Base-by-base conservation (phyloP, 371 early-diverging fungal genomes). In the Zopfochytrium polystomum region DNA sequence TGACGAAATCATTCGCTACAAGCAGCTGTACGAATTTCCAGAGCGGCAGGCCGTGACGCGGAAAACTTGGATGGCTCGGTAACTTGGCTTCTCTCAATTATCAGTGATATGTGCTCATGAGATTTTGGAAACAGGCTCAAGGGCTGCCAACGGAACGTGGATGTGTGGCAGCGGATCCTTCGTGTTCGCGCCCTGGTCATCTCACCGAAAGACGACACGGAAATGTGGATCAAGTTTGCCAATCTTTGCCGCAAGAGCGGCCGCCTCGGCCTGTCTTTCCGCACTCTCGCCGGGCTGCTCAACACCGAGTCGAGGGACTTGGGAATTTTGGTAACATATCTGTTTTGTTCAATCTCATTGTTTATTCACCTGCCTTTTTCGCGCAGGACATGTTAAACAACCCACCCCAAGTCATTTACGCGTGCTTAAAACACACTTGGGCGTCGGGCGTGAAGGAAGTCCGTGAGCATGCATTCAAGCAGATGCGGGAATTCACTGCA, bases 381-480 rank as follows among this genome's bases (percentile, higher is more conserved):
- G 3, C 50, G 7, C 43, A 68, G 68, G 73, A 75, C 26, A 70
- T 68, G 43, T 58, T 63, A 4, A 66, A 67, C 27, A 74, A 75
- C 52, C 66, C 90, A 6, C 90, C 93, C 1, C 87, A 83, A 63
- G 89, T 96, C 29, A 88, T 93, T 0, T 96, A 96, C 77, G 92
- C 93, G 29, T 92, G 90, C 51, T 80, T 96, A 59, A 96, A 98
- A 78, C 92, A 91, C 67, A 84, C 91, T 77, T 97, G 96, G 97
- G 89, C 89, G 1, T 84, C 87, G 2, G 88, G 89, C 1, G 81
- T 63, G 51, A 55, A 56, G 38, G 73, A 72, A 31, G 81, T 63
- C 31, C 55, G 60, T 33, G 74, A 73, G 25, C 71, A 65, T n/a
- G 73, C 80, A 2, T 72, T 75, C 48, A 49, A 52, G 9, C 68